phyloP scores from a whole-genome alignment of 192 early-diverging fungal species.

The Coemansia pectinata region DNA sequence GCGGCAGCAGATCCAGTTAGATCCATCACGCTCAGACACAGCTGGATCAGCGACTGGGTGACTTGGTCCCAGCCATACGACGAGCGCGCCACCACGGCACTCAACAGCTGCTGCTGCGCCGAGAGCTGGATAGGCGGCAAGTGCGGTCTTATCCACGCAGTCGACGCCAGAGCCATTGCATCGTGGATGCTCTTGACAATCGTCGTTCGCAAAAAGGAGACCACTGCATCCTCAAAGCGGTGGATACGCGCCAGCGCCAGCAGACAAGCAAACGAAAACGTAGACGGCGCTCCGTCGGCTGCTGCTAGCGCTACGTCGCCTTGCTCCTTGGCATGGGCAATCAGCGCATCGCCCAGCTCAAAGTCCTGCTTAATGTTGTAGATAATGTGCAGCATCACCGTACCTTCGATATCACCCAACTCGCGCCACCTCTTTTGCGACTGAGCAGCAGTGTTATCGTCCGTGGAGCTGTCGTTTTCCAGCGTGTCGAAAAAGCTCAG shows the following conservation, averaged over 20 bases:
- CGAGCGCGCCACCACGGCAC: slow-evolving; percentile 21
- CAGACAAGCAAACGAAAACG: slow-evolving; percentile 68
- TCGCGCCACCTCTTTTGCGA: slow-evolving; percentile 25
- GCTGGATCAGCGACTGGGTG: slow-evolving; percentile 42
- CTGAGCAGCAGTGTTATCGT: neutral
- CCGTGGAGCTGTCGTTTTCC: slow-evolving; percentile 19
- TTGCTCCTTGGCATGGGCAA: slow-evolving; percentile 55
- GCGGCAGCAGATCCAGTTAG: neutral
- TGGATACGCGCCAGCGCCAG: slow-evolving; percentile 70
- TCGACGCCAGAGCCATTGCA: slow-evolving; percentile 1
- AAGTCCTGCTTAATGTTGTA: slow-evolving; percentile 76
- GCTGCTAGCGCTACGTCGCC: slow-evolving; percentile 41
- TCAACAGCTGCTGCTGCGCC: slow-evolving; percentile 11
- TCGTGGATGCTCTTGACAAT: slow-evolving; percentile 34
- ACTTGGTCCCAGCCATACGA: slow-evolving; percentile 55
- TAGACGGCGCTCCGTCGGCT: slow-evolving; percentile 28
- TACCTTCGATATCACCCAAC: slow-evolving; percentile 64
- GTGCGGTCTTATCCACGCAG: slow-evolving; percentile 18
- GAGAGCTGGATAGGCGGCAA: slow-evolving; percentile 3
- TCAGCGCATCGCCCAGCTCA: slow-evolving; percentile 41
- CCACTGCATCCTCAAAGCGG: slow-evolving; percentile 66
- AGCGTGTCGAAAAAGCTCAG: slow-evolving; percentile 62
- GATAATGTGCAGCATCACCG: slow-evolving; percentile 69
- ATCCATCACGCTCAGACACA: slow-evolving; percentile 36
- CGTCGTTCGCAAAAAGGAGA: slow-evolving; percentile 20